Conservation (phyloP, 441 rosid genomes). For the Populus tomentosa region DNA sequence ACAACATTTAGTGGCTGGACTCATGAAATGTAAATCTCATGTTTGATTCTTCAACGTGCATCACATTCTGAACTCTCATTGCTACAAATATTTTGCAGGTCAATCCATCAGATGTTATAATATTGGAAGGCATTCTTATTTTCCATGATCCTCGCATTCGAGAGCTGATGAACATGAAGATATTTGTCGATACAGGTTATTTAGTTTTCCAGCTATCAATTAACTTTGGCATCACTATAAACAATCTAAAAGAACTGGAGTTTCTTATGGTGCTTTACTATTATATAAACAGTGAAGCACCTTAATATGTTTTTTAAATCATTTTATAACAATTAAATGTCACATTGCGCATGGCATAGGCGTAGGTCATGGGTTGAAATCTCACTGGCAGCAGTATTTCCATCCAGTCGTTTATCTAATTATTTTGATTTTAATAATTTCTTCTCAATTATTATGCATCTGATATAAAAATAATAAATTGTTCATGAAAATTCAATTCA, state of each 20-base stretch:
- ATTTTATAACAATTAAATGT: too few species aligned
- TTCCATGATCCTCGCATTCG: slow-evolving; percentile 93
- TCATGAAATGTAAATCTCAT: background rate
- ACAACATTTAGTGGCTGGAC: background rate
- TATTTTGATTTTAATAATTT: too few species aligned
- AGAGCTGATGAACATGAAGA: slow-evolving; percentile 97
- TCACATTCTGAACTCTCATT: slow-evolving; percentile 10
- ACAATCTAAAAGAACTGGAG: background rate
- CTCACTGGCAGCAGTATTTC: too few species aligned
- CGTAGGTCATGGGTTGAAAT: too few species aligned
- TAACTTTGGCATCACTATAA: background rate
- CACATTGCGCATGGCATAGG: too few species aligned
- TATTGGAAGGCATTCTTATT: slow-evolving; percentile 94
- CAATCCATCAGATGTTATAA: slow-evolving; percentile 93
- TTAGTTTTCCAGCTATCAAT: slow-evolving; percentile 4
- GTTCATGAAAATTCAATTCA: too few species aligned
- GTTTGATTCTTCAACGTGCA: background rate
- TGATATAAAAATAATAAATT: too few species aligned
- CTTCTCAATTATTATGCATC: too few species aligned
- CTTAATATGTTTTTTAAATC: too few species aligned
- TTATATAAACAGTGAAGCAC: too few species aligned
- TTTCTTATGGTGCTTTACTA: too few species aligned
- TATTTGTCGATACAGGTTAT: slow-evolving; percentile 97
- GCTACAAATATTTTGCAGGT: slow-evolving; percentile 50
- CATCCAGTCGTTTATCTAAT: too few species aligned